Evolutionary conservation across 2,329 filamentous ascomycete genomes (phyloP).

Genomic region (Phyllosticta capitalensis): DNA sequence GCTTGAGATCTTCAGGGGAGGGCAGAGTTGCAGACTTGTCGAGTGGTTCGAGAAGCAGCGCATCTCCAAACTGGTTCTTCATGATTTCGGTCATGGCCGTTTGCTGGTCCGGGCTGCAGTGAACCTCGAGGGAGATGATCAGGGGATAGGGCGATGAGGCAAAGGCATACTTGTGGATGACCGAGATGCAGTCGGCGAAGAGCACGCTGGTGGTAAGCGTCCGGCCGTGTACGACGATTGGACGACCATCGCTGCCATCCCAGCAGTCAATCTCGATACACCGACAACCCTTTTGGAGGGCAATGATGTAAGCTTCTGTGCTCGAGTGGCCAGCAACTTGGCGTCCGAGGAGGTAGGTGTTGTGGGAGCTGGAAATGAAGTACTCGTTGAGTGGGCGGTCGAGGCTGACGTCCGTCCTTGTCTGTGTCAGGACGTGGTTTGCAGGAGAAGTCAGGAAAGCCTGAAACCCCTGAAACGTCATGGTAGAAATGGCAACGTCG

Average conservation of each 20-base stretch:
- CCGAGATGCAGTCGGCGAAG: constrained; percentile 84
- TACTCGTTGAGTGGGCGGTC: constrained; percentile 90
- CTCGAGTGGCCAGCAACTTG: constrained; percentile 87
- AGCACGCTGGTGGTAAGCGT: constrained; percentile 82
- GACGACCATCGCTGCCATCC: constrained; percentile 82
- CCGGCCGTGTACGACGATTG: constrained; percentile 82
- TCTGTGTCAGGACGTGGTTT: constrained; percentile 57
- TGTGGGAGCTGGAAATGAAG: constrained; percentile 97
- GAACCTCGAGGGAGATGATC: constrained; percentile 91
- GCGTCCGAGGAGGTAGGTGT: constrained; percentile 87
- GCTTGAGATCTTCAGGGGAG: constrained; percentile 74
- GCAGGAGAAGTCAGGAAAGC: constrained; percentile 37
- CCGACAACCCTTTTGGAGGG: constrained; percentile 78
- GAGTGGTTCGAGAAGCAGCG: constrained; percentile 67
- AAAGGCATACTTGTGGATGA: constrained; percentile 93
- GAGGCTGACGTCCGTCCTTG: constrained; percentile 53
- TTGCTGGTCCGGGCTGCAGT: constrained; percentile 79
- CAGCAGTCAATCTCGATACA: constrained; percentile 98
- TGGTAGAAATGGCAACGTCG: constrained; percentile 41
- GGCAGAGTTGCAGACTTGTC: constrained; percentile 62
- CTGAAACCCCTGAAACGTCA: constrained; percentile 72
- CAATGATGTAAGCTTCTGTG: constrained; percentile 87
- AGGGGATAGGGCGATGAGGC: constrained; percentile 77
- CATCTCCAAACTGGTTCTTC: constrained; percentile 71
- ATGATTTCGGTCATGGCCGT: constrained; percentile 82